Evolutionary conservation across 1,139 yeast species (phyloP).

Genomic region (Debaryomyces sp.): DNA sequence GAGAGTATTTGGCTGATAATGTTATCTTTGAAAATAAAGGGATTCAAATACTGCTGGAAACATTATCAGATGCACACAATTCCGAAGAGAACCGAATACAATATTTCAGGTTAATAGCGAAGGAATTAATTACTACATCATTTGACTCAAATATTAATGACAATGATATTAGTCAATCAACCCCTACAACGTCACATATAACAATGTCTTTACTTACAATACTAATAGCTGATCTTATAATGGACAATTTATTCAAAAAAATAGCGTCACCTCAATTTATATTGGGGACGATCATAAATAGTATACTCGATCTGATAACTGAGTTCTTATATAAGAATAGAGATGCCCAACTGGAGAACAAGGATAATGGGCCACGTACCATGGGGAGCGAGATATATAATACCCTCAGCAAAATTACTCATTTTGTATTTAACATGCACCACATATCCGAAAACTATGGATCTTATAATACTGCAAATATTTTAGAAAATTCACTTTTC

Average conservation of each 20-base stretch:
- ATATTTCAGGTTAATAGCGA: conserved; percentile 30
- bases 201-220: conserved; percentile 29
- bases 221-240: conserved; percentile 38
- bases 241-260: conserved; percentile 30
- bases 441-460: not conserved
- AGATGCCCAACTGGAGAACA: not conserved
- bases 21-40: conserved; percentile 19
- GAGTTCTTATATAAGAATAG: not conserved
- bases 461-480: not conserved
- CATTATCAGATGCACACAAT: not conserved
- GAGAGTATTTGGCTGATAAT: conserved; percentile 10
- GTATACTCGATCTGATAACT: not conserved
- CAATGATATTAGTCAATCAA: conserved; percentile 11
- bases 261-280: conserved; percentile 36
- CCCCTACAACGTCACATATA: conserved; percentile 31
- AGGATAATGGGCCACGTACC: not conserved
- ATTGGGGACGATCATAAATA: conserved; percentile 18
- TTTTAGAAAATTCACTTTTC: conserved; percentile 23
- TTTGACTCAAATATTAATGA: conserved; percentile 13
- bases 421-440: not conserved
- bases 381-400: not conserved
- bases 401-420: not conserved
- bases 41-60: not conserved
- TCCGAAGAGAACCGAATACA: conserved; percentile 10
- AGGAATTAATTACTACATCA: conserved; percentile 23